These are phyloP conservation scores for Pterocarpus macrocarpus DNA, from an alignment of 306 rosid species.

Conservation along the genomic window DNA sequence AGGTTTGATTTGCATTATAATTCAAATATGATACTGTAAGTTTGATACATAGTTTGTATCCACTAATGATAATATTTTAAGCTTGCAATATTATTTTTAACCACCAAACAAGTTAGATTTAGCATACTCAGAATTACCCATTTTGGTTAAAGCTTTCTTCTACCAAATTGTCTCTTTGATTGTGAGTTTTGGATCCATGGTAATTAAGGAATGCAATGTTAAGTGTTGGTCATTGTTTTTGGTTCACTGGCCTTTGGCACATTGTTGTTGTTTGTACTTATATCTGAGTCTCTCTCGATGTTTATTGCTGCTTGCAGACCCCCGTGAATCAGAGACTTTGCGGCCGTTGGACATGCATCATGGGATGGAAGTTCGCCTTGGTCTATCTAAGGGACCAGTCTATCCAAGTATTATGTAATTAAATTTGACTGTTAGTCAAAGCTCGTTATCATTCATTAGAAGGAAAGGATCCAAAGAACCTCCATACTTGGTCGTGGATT, in stretches of 20 bases:
- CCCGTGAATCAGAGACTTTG: slow-evolving; percentile 79
- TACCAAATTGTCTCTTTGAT: background rate
- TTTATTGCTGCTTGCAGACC: slow-evolving; percentile 68
- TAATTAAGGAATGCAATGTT: background rate
- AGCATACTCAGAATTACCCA: background rate
- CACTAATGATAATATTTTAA: background rate
- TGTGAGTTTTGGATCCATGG: background rate
- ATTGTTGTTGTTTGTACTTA: background rate
- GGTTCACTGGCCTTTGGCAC: background rate
- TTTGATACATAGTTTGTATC: slow-evolving; percentile 20
- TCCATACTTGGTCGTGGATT: background rate
- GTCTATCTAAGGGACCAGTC: slow-evolving; percentile 90
- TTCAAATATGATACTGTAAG: background rate
- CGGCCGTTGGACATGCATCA: slow-evolving; percentile 88
- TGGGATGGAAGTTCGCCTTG: slow-evolving; percentile 94
- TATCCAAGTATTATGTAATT: slow-evolving; percentile 72
- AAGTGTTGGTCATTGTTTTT: background rate
- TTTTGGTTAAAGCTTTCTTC: slow-evolving; percentile 3
- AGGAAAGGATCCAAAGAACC: background rate
- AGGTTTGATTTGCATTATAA: background rate
- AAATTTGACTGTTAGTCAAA: slow-evolving; percentile 15
- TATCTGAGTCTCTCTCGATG: background rate
- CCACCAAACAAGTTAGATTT: background rate
- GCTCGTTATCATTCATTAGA: background rate
- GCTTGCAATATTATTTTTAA: background rate